These are phyloP conservation scores for Kuraishia cidri DNA, from an alignment of 805 yeast genomes.

Conservation along the genomic window DNA sequence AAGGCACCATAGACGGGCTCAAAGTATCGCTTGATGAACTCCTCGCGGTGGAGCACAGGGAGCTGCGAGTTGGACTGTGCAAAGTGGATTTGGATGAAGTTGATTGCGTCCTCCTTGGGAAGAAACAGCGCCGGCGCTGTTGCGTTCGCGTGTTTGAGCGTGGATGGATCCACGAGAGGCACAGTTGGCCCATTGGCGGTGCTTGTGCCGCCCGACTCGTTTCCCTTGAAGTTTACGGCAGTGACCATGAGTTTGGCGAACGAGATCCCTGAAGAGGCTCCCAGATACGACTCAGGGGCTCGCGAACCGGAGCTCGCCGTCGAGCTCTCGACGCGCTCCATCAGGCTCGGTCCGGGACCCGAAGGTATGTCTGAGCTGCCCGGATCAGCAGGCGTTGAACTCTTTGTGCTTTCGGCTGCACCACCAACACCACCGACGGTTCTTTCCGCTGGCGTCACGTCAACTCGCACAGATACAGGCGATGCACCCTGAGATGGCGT, in stretches of 20 bases:
- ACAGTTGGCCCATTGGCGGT: neutral
- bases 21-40: conserved; percentile 56
- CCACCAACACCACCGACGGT: neutral
- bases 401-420: neutral
- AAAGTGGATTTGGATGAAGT: conserved; percentile 56
- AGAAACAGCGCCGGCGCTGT: conserved; percentile 48
- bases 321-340: conserved; percentile 15
- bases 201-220: conserved; percentile 4
- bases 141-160: conserved; percentile 12
- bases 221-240: conserved; percentile 52
- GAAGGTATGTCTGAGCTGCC: neutral
- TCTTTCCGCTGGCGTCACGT: neutral
- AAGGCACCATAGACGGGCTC: conserved; percentile 75
- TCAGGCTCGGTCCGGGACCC: conserved; percentile 3
- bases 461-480: neutral
- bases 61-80: conserved; percentile 76
- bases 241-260: conserved; percentile 74
- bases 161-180: conserved; percentile 16
- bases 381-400: neutral
- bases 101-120: conserved; percentile 61
- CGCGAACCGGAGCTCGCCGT: conserved; percentile 19
- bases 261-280: conserved; percentile 53
- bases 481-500: neutral
- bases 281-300: conserved; percentile 28
- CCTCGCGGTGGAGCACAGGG: conserved; percentile 79